Evolutionary conservation across 169 alveolate genomes (phyloP), one percentile per base, ranked within the genome.

Genomic region (Eimeria maxima): DNA sequence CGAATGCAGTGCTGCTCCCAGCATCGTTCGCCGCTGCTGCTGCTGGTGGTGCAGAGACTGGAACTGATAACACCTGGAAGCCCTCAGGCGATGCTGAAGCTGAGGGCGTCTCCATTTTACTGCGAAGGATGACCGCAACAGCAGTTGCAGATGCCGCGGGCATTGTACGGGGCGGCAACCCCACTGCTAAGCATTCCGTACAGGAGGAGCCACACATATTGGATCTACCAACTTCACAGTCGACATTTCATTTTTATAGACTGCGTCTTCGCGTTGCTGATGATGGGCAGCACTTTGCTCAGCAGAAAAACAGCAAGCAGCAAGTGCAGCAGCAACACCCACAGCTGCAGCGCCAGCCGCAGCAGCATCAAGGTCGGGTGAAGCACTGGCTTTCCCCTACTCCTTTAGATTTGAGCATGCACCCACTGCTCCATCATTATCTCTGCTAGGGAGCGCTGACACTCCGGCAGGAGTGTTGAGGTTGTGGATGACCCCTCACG

Each of bases 331-430:
- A 76, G 33, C 87, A 76, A 24, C 13, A 76, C 55, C 87, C 22
- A 33, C 60, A 33, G 87, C 63, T 33, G 60, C n/a, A 76, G 29
- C 63, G 44, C 20, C 87, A 76, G 63, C 87, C 27, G 55, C 47
- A 76, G 60, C 53, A n/a, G 63, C 63, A 76, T 13, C 87, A 76
- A 29, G 87, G 60, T 22, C 87, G 33, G 60, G 27, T 60, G 22
- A 76, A 42, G 87, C 87, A 76, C 63, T 76, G 87, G 87, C 53
- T 76, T 7, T 22, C 87, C 53, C 63, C 42, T 42, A 76, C 87
- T 33, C 60, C 87, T 76, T 60, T 38, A 22, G 87, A 76, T 38
- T 16, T 76, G 8, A 45, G 42, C 87, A 16, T 76, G 20, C n/a
- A 22, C 55, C 33, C 87, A 20, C 38, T 76, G 87, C 87, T 76